Evolutionary conservation across 768 basidiomycete genomes (phyloP), one percentile per base, ranked within the genome.

Genomic region (Multifurca ochricompacta): DNA sequence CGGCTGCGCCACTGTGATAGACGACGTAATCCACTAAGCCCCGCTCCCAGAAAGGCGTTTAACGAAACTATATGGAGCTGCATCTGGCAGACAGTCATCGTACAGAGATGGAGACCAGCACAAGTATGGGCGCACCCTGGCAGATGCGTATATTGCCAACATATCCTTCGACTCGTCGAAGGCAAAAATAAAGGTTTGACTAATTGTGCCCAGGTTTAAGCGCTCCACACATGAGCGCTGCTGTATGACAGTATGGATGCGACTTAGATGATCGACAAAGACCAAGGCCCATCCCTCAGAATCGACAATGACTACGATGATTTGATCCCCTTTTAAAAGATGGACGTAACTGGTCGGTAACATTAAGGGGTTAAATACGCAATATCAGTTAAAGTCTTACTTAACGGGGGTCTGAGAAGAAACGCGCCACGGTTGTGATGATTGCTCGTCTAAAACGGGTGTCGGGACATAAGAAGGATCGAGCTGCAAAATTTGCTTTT

Each of bases 101-200:
- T 19, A 19, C 21, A 4, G 30, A 6, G 14, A 13, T 9, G 23
- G 27, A 10, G 19, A 7, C n/a, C 1, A 2, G n/a, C 2, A 36
- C 10, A 44, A 28, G 16, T 35, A 43, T 44, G 6, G 23, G 50
- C 59, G 2, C 19, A 74, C 79, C 65, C 73, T 79, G 6, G 67
- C 67, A 0, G 70, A 64, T 6, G 73, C 69, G 51, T 77, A 75
- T 0, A 82, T 51, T 0, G 74, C 73, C 18, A 83, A 60, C 67
- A 76, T 73, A 3, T 75, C 72, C 57, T 74, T 77, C n/a, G 68
- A 64, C 59, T 83, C 80, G 43, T 83, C 79, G 50, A 74, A 80
- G 0, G 81, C 70, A 8, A 82, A 42, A 6, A 76, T 19, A 46
- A 72, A 70, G 6, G 75, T 68, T 3, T 69, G 65, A 0, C 77